A percentile compares a stretch with the other conserved stretches of the same genome.
Evolutionary conservation across 139 green algal genomes (phyloP).

Genomic region (Chlamydomonas incerta): DNA sequence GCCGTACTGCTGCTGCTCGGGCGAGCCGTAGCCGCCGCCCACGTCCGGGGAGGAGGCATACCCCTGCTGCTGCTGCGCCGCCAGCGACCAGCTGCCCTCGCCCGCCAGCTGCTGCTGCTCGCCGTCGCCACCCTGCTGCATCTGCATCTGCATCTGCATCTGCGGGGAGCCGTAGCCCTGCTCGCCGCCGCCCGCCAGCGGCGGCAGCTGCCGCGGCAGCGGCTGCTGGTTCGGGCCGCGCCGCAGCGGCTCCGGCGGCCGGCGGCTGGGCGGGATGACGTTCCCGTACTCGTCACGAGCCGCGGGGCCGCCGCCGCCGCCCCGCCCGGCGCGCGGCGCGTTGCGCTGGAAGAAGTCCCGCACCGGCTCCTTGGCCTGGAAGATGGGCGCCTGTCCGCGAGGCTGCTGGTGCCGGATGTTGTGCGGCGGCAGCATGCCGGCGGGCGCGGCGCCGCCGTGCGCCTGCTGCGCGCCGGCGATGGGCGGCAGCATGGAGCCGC

Average conservation of each 20-base stretch:
- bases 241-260: constrained; percentile 14
- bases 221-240: too few relatives aligned
- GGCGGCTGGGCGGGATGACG: not conserved
- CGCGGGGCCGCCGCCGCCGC: not conserved
- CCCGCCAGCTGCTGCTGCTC: not conserved
- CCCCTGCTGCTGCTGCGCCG: not conserved
- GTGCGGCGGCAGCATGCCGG: not conserved
- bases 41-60: not conserved
- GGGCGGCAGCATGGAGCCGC: constrained; percentile 10
- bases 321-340: not conserved
- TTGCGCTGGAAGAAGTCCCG: constrained; percentile 43
- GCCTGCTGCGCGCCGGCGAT: not conserved
- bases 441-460: not conserved
- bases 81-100: not conserved
- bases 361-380: constrained; percentile 46
- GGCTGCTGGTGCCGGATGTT: not conserved
- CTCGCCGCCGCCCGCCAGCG: not conserved
- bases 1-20: not conserved
- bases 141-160: not conserved
- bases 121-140: not conserved
- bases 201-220: not conserved
- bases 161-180: too few relatives aligned
- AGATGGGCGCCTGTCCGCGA: constrained; percentile 32
- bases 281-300: not conserved
- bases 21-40: not conserved